Evolutionary conservation across 768 basidiomycete species (phyloP), one percentile per base, ranked within the genome.

Genomic region (Suillus placidus): DNA sequence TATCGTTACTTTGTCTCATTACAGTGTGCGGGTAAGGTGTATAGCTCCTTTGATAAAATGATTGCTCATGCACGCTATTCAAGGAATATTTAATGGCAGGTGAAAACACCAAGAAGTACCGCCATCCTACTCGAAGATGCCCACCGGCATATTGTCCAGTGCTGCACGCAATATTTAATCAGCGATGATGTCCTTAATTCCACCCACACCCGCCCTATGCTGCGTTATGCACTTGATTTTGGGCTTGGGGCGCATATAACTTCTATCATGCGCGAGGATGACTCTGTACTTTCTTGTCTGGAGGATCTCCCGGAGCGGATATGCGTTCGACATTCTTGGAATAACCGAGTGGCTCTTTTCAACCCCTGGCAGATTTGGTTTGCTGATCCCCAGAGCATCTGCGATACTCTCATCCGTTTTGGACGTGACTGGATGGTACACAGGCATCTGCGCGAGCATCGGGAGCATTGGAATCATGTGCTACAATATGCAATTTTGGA

Each of bases 21-120:
- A 67, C n/a, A 72, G 72, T 40, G 71, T 73, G 57, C 72, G 71
- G 66, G 72, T 71, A 54, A 51, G 65, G 38, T 9, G 4, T 12
- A 34, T 26, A 8, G 13, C 4, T 60, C 13, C 13, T 3, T 10
- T 4, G 5, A 38, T 20, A 49, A 60, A 2, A 45, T 38, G 18
- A 6, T 20, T 26, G 6, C 43, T 60, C 16, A 60, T 13, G 58
- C 20, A 34, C 30, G 2, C 1, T 2, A n/a, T 34, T 43, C 30
- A 2, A 62, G 61, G 61, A 62, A 35, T 62, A 62, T 13, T 23
- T 62, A 1, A 62, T 49, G 38, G 30, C 35, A n/a, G 61, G 43
- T 30, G 23, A 42, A 54, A 45, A 26, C 4, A 9, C 49, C 0
- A 30, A 3, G 6, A 62, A 43, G 30, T 49, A 34, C 12, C 35